Evolutionary conservation across 2,329 filamentous ascomycete genomes (phyloP).

Genomic region (Hypomyces perniciosus): DNA sequence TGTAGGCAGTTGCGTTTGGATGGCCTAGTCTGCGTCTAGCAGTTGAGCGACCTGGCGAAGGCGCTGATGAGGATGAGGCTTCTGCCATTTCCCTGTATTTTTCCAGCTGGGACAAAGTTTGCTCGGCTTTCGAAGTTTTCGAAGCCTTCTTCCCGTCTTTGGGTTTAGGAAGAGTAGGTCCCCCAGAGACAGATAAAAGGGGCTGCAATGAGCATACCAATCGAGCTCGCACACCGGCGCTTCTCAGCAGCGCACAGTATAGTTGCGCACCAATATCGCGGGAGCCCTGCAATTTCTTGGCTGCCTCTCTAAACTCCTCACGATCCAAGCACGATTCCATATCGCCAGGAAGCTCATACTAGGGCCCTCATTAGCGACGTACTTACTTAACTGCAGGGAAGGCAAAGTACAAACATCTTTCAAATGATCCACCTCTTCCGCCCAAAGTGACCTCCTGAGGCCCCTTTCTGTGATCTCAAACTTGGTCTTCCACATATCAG

Average conservation of each 20-base stretch:
- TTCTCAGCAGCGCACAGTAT: conserved; percentile 80
- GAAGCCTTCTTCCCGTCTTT: conserved; percentile 23
- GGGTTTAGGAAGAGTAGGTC: conserved; percentile 42
- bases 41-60: conserved; percentile 28
- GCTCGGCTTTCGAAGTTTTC: conserved; percentile 28
- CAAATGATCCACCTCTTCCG: conserved; percentile 57
- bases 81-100: conserved; percentile 33
- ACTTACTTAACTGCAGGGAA: not conserved
- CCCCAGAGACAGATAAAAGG: conserved; percentile 59
- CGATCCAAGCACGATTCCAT: conserved; percentile 64
- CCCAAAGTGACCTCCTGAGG: conserved; percentile 67
- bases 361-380: conserved; percentile 17
- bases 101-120: conserved; percentile 18
- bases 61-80: conserved; percentile 17
- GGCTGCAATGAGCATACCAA: conserved; percentile 88
- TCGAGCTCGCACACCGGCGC: conserved; percentile 73
- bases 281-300: conserved; percentile 67
- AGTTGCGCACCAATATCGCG: conserved; percentile 85
- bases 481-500: conserved; percentile 59
- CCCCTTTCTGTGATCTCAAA: conserved; percentile 70
- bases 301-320: conserved; percentile 66
- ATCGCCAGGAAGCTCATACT: conserved; percentile 55
- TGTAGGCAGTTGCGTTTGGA: conserved; percentile 47
- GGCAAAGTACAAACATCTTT: conserved; percentile 41
- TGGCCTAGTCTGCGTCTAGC: conserved; percentile 47